Base-by-base conservation (phyloP, 2,329 filamentous ascomycete genomes). In the Dactylellina drechsleri region DNA sequence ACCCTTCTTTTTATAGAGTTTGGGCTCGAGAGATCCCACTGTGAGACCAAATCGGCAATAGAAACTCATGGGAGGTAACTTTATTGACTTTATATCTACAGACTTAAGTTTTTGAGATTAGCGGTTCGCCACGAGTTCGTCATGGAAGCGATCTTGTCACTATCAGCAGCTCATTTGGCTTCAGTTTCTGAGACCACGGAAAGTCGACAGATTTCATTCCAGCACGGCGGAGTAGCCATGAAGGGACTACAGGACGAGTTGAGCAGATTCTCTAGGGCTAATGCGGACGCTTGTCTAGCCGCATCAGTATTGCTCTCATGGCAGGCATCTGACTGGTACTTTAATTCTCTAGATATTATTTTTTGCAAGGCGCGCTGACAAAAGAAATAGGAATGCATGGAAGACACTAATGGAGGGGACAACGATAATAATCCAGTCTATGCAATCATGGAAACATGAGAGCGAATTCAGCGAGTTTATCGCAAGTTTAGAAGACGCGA, bases 241-340 rank as follows among this genome's bases (percentile, higher is more conserved):
- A 93, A 91, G 79, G 94, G 94, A 2, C 84, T 98, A 56, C 92
- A 97, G 80, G 91, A 93, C 80, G 92, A 93, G 28, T 93, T 98
- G 78, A 88, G 89, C 52, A 86, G 87, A 18, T 97, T 98, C 82
- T 96, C 91, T 1, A 89, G 89, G 79, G 89, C 91, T 61, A 96
- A 93, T 76, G 94, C 92, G 1, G 94, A 99, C 83, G 93, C 93
- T 50, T 90, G 97, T 76, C 86, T 99, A 65, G 94, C 93, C 26
- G 92, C 93, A 36, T 97, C 94, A 26, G 88, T 97, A 52, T 87
- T 98, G 56, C 86, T 99, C 58, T 96, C 93, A 43, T 98, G 95
- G 93, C 94, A 98, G 84, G 92, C 92, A 66, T 95, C 90, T 74
- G 94, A 98, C 84, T 98, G 93, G 94, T 96, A 86, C 85, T 90